Conservation (phyloP, 192 early-diverging fungal genomes). For the Coemansia reversa region DNA sequence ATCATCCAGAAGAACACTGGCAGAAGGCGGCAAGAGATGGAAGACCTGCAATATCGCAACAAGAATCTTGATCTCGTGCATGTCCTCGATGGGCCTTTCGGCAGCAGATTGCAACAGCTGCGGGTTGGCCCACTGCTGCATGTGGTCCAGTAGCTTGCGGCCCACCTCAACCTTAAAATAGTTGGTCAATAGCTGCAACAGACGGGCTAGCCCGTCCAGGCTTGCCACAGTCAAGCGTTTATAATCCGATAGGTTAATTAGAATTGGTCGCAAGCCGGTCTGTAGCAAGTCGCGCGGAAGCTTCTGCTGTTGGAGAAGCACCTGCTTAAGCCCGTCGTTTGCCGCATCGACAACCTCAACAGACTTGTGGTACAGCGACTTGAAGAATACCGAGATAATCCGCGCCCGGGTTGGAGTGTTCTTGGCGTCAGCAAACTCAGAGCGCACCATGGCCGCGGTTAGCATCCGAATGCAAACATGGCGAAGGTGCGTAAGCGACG, state of each 20-base stretch:
- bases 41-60: slow-evolving; percentile 94
- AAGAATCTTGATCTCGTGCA: slow-evolving; percentile 91
- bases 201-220: slow-evolving; percentile 89
- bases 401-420: slow-evolving; percentile 79
- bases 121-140: slow-evolving; percentile 90
- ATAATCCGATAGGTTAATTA: slow-evolving; percentile 93
- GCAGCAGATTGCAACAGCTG: slow-evolving; percentile 76
- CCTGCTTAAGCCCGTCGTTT: slow-evolving; percentile 85
- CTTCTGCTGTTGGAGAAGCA: slow-evolving; percentile 60
- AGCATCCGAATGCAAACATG: slow-evolving; percentile 97
- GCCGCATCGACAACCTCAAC: slow-evolving; percentile 94
- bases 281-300: slow-evolving; percentile 94
- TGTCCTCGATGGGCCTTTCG: slow-evolving; percentile 80
- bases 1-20: slow-evolving; percentile 89
- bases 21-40: slow-evolving; percentile 85
- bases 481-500: slow-evolving; percentile 80
- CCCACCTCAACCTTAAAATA: slow-evolving; percentile 99
- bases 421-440: slow-evolving; percentile 73
- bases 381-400: slow-evolving; percentile 98
- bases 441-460: slow-evolving; percentile 86
- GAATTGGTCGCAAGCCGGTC: slow-evolving; percentile 91
- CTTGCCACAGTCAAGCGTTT: slow-evolving; percentile 89
- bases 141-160: slow-evolving; percentile 95
- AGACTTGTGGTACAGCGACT: slow-evolving; percentile 92
- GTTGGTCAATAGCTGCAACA: slow-evolving; percentile 90